Evolutionary conservation across 2,329 filamentous ascomycete genomes (phyloP), one percentile per base, ranked within the genome.

Genomic region (Microsporum audouinii): DNA sequence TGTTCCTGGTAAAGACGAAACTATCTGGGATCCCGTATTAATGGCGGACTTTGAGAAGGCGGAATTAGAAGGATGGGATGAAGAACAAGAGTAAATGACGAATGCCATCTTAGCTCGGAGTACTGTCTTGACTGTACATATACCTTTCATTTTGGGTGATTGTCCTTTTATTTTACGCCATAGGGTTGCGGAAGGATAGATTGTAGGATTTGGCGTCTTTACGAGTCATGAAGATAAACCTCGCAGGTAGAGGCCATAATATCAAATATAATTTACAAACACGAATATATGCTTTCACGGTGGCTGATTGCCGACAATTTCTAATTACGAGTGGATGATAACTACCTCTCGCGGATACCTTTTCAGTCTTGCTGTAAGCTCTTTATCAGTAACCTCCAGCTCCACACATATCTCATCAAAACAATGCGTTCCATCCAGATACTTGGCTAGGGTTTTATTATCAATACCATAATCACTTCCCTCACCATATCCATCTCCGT

Each of bases 11-110:
- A 75, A 72, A 27, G 77, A 79, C 1, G 87, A 94, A 62, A 83
- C 84, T 0, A 87, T 96, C 61, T 96, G 95, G 74, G 86, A 86
- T 65, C 77, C 84, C 2, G 81, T 80, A 3, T 79, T 82, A 62
- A 91, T 96, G 89, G 81, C 82, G 14, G 82, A 85, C 63, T 80
- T 88, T 60, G 81, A 92, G 68, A 87, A 87, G 76, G 81, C 79
- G 61, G 91, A 95, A 75, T 82, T 87, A 70, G 88, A 94, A 71
- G 82, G 84, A 38, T 92, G 88, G 87, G 89, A 89, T 67, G 88
- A 88, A 67, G 89, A 89, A 67, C 85, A 85, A 63, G 88, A 91
- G 64, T 88, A 63, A 60, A 36, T 63, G 61, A 49, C 7, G 31
- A 34, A 14, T 59, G 38, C 17, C 55, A 7, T 38, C 41, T 38